Evolutionary conservation across 176 grass and related monocot species (phyloP).

Genomic region (Avena sativa): DNA sequence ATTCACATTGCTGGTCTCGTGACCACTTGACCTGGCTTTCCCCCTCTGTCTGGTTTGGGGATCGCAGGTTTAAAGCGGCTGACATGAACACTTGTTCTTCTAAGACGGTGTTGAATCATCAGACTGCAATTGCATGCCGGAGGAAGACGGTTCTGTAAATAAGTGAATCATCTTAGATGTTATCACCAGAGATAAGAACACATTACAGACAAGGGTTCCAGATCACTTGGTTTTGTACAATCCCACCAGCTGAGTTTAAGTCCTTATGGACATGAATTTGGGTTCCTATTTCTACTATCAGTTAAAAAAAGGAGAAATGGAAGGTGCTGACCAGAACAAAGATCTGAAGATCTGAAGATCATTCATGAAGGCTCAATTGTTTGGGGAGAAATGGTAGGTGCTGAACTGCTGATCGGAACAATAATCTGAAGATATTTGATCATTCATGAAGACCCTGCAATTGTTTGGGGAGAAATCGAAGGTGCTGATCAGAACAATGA

Average conservation of each 20-base stretch:
- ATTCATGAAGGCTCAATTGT: background rate
- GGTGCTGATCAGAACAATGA: background rate
- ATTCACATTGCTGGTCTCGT: background rate
- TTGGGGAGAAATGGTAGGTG: background rate
- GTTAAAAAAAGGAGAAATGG: background rate
- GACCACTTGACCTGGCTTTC: background rate
- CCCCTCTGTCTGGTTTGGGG: constrained; percentile 4
- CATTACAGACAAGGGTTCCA: background rate
- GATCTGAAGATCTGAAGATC: background rate
- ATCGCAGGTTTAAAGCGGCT: background rate
- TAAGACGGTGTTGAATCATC: background rate
- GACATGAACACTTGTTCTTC: background rate
- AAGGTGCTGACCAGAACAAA: background rate
- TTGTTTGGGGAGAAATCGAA: background rate
- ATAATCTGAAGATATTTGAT: background rate
- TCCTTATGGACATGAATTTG: background rate
- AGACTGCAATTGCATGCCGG: background rate
- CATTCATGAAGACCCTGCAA: constrained; percentile 9
- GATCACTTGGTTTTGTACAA: background rate
- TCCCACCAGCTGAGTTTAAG: background rate
- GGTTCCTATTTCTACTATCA: background rate
- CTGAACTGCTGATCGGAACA: background rate
- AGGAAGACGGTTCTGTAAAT: background rate
- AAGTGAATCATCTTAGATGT: background rate
- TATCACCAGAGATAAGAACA: background rate